Evolutionary conservation across 1,284 basidiomycete genomes (phyloP).

Genomic region (Inonotus hispidus): DNA sequence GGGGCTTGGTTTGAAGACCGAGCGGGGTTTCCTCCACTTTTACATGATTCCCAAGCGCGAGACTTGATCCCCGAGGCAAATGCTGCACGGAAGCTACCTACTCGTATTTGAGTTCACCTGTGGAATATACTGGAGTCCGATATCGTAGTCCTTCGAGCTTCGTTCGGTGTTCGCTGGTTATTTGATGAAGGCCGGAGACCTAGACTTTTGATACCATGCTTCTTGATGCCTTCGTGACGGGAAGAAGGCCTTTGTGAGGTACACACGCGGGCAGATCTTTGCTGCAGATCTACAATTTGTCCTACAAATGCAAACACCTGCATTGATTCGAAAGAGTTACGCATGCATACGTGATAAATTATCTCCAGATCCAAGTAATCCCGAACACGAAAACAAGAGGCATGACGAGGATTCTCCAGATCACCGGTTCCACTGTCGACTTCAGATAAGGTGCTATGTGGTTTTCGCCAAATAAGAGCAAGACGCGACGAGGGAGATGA

Average conservation of each 20-base stretch:
- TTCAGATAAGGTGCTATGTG: constrained; percentile 13
- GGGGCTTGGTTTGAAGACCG: not conserved
- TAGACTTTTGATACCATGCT: too few relatives aligned
- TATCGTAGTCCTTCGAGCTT: not conserved
- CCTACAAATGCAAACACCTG: not conserved
- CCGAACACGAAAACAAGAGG: constrained; percentile 32
- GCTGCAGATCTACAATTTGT: too few relatives aligned
- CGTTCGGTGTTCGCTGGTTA: not conserved
- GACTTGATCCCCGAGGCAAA: not conserved
- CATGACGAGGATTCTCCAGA: constrained; percentile 43
- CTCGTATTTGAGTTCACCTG: not conserved
- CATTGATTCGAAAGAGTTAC: not conserved
- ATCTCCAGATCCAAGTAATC: constrained; percentile 27
- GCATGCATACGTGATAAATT: not conserved
- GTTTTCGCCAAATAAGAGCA: constrained; percentile 21
- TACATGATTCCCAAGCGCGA: not conserved
- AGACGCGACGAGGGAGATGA: constrained; percentile 23
- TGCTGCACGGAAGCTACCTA: not conserved
- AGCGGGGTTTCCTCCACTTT: not conserved
- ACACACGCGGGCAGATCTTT: too few relatives aligned
- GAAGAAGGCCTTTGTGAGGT: too few relatives aligned
- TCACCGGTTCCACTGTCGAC: constrained; percentile 25
- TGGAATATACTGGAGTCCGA: not conserved
- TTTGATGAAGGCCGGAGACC: too few relatives aligned
- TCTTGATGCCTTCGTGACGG: too few relatives aligned